A percentile compares a stretch with the other conserved stretches of the same genome.
phyloP scores from a whole-genome alignment of 2,329 filamentous ascomycete species.

The Cytospora piceicola region DNA sequence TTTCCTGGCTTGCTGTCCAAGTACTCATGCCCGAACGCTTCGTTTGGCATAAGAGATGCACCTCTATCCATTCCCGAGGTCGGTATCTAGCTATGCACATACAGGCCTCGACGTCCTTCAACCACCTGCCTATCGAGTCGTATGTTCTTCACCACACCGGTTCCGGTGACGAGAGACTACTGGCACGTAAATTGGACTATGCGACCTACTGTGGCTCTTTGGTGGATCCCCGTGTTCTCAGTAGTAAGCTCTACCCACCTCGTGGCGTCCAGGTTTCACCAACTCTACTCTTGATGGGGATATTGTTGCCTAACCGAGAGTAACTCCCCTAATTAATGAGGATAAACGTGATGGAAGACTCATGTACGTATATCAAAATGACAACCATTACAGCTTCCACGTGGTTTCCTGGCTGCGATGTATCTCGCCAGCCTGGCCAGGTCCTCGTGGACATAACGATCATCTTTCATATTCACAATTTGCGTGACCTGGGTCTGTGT shows the following conservation, averaged over 20 bases:
- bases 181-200: no score
- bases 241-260: no score
- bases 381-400: conserved; percentile 34
- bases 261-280: no score
- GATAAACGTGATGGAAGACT: no score
- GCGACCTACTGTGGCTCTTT: no score
- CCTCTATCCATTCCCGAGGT: conserved; percentile 26
- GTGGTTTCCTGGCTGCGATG: conserved; percentile 28
- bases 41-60: conserved; percentile 30
- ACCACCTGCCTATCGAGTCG: conserved; percentile 33
- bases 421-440: no score
- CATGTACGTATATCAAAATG: conserved; percentile 2
- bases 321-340: no score
- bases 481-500: conserved; percentile 29
- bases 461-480: conserved; percentile 33
- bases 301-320: no score
- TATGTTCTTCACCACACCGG: conserved; percentile 28
- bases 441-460: conserved; percentile 33
- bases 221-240: no score
- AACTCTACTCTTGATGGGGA: no score
- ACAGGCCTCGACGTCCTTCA: conserved; percentile 33
- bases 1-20: conserved; percentile 25
- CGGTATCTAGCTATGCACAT: conserved; percentile 31
- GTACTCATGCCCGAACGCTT: conserved; percentile 8
- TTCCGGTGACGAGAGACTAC: no score